Evolutionary conservation across 1,284 basidiomycete genomes (phyloP), one percentile per base, ranked within the genome.

Genomic region (Microbotryum violaceum): DNA sequence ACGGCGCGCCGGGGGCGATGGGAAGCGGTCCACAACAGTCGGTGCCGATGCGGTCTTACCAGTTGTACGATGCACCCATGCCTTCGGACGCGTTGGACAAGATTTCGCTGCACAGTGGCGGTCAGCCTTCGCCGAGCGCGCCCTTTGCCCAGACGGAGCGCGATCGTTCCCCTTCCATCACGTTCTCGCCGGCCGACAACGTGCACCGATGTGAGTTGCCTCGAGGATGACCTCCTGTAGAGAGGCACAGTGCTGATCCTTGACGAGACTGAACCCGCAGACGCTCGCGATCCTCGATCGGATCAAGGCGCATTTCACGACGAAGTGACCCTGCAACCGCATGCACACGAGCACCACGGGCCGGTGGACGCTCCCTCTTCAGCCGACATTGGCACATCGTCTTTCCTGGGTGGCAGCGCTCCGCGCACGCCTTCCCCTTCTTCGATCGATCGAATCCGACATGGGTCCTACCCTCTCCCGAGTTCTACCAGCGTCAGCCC

Each of bases 1-100:
- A 49, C 21, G 63, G 63, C 20, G 66, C 54, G 31, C 64, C 56
- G 4, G 61, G 59, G n/a, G 68, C 61, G 56, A 52, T n/a, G 45
- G 63, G 54, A 27, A 66, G 59, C 18, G 68, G 59, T 54, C 57
- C 50, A 42, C 58, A 21, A 31, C 55, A 56, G 33, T 42, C 52
- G 37, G 58, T 56, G 52, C 82, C 21, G 70, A 31, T 89, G 70
- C 79, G 81, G 65, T 80, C 88, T n/a, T 87, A 89, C 70, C 85
- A 89, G 68, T 78, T 91, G 21, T 90, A 86, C 71, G 88, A 91
- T 70, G 81, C 85, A 12, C 88, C 88, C 7, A 79, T 89, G 68
- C 70, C 70, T 56, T 63, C 31, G 46, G 70, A 72, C 33, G 68
- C 66, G 10, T 44, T 53, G 8, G 68, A 70, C 51, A 65, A 67